A percentile compares a stretch with the other conserved stretches of the same genome.
Evolutionary conservation across 176 grass and related monocot species (phyloP).

Genomic region (Lolium multiflorum): DNA sequence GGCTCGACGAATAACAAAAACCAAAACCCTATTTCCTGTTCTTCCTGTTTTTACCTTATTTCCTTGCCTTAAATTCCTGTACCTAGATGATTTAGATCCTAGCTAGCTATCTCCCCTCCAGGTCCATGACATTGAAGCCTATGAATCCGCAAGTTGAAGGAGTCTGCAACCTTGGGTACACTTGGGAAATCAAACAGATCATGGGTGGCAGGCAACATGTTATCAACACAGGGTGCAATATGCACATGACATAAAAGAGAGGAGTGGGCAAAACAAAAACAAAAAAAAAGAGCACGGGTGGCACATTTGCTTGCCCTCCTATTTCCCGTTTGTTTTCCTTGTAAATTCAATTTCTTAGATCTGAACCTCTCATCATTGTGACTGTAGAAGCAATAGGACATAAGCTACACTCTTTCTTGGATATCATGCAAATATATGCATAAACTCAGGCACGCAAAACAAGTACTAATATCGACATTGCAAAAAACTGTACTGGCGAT

Average conservation of each 20-base stretch:
- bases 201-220: neutral
- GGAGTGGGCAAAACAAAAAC: too few species aligned
- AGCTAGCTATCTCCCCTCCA: too few species aligned
- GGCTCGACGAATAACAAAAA: too few species aligned
- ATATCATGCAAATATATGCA: neutral
- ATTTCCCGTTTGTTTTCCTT: neutral
- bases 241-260: neutral
- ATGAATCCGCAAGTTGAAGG: neutral
- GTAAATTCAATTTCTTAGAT: neutral
- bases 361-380: neutral
- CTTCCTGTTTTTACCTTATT: too few species aligned
- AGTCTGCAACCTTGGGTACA: conserved; percentile 5
- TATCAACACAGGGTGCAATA: neutral
- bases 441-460: neutral
- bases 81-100: too few species aligned
- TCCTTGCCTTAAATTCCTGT: too few species aligned
- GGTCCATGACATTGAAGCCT: neutral
- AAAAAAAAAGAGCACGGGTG: neutral
- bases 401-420: neutral
- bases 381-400: neutral
- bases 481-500: conserved; percentile 2
- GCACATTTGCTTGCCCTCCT: neutral
- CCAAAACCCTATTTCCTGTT: too few species aligned
- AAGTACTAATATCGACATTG: conserved; percentile 1
- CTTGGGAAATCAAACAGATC: neutral